phyloP scores from a whole-genome alignment of 2,329 filamentous ascomycete species.

The Cytospora piceicola region DNA sequence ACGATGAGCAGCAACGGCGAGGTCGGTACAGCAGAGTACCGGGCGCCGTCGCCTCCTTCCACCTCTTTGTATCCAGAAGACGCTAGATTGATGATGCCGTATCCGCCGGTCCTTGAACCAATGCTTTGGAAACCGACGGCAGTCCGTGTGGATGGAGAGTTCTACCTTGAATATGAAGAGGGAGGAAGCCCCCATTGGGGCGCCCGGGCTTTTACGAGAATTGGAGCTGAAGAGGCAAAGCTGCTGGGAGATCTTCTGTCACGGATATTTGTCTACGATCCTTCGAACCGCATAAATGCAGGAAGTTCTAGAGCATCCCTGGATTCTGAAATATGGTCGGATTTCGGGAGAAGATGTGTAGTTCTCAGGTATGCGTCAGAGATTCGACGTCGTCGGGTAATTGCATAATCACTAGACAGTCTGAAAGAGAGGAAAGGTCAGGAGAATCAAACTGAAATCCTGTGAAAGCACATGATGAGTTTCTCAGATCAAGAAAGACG shows the following conservation, averaged over 20 bases:
- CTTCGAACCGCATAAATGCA: background rate
- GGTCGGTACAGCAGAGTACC: too few species aligned
- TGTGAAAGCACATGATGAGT: too few species aligned
- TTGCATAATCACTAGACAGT: too few species aligned
- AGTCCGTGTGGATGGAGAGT: background rate
- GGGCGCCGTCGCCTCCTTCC: too few species aligned
- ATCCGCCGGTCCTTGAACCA: background rate
- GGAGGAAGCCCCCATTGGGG: background rate
- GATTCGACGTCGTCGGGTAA: too few species aligned
- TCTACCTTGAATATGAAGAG: conserved; percentile 5
- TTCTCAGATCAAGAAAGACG: too few species aligned
- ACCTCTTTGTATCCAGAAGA: too few species aligned
- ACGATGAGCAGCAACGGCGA: background rate
- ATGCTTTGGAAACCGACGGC: conserved; percentile 5
- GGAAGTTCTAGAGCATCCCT: conserved; percentile 1
- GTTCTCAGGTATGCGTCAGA: too few species aligned
- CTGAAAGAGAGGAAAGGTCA: too few species aligned
- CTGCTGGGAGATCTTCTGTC: conserved; percentile 1
- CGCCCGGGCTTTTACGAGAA: conserved; percentile 7
- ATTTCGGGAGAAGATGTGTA: background rate
- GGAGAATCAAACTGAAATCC: too few species aligned
- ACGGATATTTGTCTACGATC: conserved; percentile 13
- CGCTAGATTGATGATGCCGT: background rate
- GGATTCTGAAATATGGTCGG: background rate
- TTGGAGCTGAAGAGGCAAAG: background rate